Evolutionary conservation across 2,329 filamentous ascomycete species (phyloP), one percentile per base, ranked within the genome.

Genomic region (Penicillium sp.): DNA sequence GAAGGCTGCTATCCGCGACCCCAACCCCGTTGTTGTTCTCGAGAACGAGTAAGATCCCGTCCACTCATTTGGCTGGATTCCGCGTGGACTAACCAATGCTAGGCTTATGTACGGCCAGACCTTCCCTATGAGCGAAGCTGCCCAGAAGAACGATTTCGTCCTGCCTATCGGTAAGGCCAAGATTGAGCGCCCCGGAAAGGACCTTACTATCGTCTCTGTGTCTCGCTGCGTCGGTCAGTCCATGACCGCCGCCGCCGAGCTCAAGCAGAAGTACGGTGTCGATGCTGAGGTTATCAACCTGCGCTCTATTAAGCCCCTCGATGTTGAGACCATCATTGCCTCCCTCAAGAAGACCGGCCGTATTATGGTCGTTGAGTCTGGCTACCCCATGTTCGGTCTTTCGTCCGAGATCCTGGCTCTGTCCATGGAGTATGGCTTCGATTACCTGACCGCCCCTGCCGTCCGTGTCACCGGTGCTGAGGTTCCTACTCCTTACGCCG

Each of bases 311-410:
- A 99, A 97, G 84, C 94, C 94, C 41, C 84, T 99, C 64, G 94
- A 99, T 71, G 84, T 99, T 57, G 92, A 97, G 78, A 84, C 91
- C 64, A 97, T 99, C 70, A 83, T 97, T 77, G 91, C 95, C 77
- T 97, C 92, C 12, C 88, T 99, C 74, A 97, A 99, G 89, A 99
- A 99, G 88, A 99, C 94, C 17, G 88, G 90, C 75, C 89, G 88
- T 71, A 85, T 99, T 61, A 84, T 99, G 75, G 87, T 86, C 40
- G 91, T 99, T 66, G 93, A 97, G 80, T 97, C 91, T 55, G 94
- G 93, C 63, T 99, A 92, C 85, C 94, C 94, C 61, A 90, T 90
- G 70, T 99, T 92, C 73, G 94, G 94, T 74, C 91, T 99, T 66
- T 85, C 88, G 57, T 85, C 93, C 55, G 94, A 99, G 81, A 91